Evolutionary conservation across 2,329 filamentous ascomycete genomes (phyloP).

Genomic region (Stemphylium lycopersici): DNA sequence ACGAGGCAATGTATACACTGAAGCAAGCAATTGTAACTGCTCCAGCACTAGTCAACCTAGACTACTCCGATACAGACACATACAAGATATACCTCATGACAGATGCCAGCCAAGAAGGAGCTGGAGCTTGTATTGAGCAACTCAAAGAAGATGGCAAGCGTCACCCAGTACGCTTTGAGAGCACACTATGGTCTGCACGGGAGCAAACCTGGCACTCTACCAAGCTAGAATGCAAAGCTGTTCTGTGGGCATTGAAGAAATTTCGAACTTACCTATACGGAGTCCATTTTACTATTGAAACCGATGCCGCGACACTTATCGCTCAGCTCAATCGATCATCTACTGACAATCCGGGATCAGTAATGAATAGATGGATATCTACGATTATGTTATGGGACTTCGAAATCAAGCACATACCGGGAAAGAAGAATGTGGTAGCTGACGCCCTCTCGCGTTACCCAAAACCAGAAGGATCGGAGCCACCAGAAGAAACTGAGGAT

Average conservation of each 20-base stretch:
- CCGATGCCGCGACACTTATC: not conserved
- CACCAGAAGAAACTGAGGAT: not conserved
- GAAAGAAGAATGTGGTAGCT: not conserved
- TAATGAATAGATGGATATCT: not conserved
- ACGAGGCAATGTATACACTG: too few species aligned
- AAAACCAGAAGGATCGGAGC: not conserved
- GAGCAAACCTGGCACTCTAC: not conserved
- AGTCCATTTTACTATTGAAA: constrained; percentile 1
- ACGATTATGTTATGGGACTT: not conserved
- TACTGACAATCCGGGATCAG: not conserved
- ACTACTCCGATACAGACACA: too few species aligned
- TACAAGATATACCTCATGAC: too few species aligned
- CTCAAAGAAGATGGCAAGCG: too few species aligned
- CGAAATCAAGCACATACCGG: not conserved
- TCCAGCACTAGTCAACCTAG: too few species aligned
- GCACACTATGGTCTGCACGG: not conserved
- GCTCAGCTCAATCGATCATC: not conserved
- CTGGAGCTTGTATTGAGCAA: too few species aligned
- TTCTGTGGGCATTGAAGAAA: not conserved
- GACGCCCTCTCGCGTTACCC: not conserved
- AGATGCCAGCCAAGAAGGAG: too few species aligned
- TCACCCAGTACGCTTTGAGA: not conserved
- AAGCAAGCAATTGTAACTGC: too few species aligned
- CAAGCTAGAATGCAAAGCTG: not conserved
- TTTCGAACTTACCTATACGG: constrained; percentile 2